Evolutionary conservation across 495 filamentous ascomycete species (phyloP), one percentile per base, ranked within the genome.

Genomic region (Cairneyella variabilis): DNA sequence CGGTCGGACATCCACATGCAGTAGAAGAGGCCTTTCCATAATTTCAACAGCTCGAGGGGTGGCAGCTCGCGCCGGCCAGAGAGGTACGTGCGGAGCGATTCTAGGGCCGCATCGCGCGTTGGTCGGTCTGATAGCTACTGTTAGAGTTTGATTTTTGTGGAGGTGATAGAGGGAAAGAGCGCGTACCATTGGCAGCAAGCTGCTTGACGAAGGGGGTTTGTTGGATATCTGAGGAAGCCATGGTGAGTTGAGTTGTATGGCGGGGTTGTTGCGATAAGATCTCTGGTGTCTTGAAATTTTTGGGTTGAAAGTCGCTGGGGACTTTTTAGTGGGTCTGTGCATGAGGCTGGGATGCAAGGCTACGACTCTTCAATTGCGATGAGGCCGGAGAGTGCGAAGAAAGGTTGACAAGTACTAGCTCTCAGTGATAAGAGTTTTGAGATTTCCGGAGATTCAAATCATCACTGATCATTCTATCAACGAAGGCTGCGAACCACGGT

Each of bases 11-110:
- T 92, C 85, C 89, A 96, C 67, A 96, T 82, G 71, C 90, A 93
- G 79, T 87, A 97, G 74, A 95, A 97, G 21, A 98, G 82, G 30
- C 92, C 93, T 69, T 96, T 96, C 90, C 91, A 96, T 55, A 98
- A 78, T 71, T 97, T 96, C 49, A 95, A 76, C 27, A 89, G 74
- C 44, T 98, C 92, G 58, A 95, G 68, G 17, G 83, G 74, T 12
- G 80, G 73, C 50, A 98, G 82, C 30, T 78, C 69, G 22, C 79
- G 79, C 27, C 80, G 79, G 17, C 83, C 82, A 53, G 71, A 71
- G 63, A 98, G 83, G 72, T 87, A 98, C 37, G 80, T 79, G 36
- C 83, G 83, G 9, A 98, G 82, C 43, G 87, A 91, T 25, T 76
- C 71, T 64, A 97, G 80, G 48, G 90, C 89, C 42, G 83, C 79